These are phyloP conservation scores for Acanthamoeba culbertsoni DNA, from an alignment of 208 protist species.

Conservation along the genomic window DNA sequence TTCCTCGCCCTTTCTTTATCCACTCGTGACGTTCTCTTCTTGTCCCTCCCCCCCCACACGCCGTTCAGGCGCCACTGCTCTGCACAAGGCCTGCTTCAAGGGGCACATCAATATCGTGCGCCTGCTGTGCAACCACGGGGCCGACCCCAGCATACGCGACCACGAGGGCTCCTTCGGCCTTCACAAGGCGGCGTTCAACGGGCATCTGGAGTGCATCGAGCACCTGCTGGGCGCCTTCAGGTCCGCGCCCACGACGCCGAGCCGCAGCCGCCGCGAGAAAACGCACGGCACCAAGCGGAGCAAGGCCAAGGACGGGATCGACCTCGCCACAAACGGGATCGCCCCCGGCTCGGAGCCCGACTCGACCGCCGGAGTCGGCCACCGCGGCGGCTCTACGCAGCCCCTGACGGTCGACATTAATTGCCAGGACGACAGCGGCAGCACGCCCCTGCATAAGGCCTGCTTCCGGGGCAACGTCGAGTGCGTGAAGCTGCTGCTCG, in stretches of 20 bases:
- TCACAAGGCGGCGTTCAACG: constrained; percentile 70
- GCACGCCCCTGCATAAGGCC: constrained; percentile 35
- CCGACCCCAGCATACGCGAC: constrained; percentile 64
- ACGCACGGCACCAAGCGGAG: neutral
- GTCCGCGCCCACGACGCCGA: neutral
- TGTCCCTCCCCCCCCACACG: too few species aligned
- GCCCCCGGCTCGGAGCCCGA: too few species aligned
- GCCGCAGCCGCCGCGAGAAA: neutral
- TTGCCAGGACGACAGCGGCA: neutral
- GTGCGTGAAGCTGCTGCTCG: constrained; percentile 9
- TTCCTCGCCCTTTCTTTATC: too few species aligned
- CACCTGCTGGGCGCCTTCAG: neutral
- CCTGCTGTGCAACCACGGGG: constrained; percentile 28
- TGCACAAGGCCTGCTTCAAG: constrained; percentile 57
- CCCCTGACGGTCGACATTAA: neutral
- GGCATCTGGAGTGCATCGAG: constrained; percentile 60
- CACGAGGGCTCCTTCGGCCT: constrained; percentile 63
- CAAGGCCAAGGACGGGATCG: neutral
- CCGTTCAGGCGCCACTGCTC: constrained; percentile 3
- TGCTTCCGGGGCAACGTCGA: neutral
- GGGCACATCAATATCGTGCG: constrained; percentile 55
- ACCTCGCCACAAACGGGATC: too few species aligned
- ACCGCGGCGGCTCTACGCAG: neutral
- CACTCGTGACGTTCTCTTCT: too few species aligned
- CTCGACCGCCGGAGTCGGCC: neutral